Percentiles rank a stretch among this genome's conserved stretches.
Conservation (phyloP, 1,284 basidiomycete species). For the Pseudozyma sp. region DNA sequence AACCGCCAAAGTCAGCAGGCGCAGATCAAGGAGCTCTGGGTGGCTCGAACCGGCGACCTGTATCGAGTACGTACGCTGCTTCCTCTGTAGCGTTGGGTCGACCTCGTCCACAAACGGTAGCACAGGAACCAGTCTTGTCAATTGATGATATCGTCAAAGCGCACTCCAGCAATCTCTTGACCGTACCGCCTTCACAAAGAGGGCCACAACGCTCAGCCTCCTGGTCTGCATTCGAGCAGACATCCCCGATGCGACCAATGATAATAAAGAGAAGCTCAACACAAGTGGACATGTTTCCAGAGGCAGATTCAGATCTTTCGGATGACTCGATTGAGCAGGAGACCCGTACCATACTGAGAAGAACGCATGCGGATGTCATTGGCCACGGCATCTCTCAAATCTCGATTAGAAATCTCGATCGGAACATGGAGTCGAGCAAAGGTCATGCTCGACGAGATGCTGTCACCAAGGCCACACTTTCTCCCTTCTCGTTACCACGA, state of each 20-base stretch:
- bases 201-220: slow-evolving; percentile 50
- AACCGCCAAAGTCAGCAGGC: not conserved
- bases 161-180: slow-evolving; percentile 64
- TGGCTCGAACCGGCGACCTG: not conserved
- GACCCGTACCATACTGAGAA: slow-evolving; percentile 18
- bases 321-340: slow-evolving; percentile 29
- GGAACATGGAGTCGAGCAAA: not conserved
- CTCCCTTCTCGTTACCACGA: not conserved
- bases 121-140: slow-evolving; percentile 29
- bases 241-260: not conserved
- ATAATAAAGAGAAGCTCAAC: not conserved
- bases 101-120: slow-evolving; percentile 4
- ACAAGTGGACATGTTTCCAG: slow-evolving; percentile 1
- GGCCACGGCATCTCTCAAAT: slow-evolving; percentile 9
- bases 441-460: not conserved
- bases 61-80: slow-evolving; percentile 32
- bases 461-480: not conserved
- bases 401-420: not conserved
- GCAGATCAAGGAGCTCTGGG: too few relatives aligned
- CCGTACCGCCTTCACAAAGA: slow-evolving; percentile 47
- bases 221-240: slow-evolving; percentile 49
- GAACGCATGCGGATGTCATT: not conserved
- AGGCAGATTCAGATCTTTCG: slow-evolving; percentile 15
- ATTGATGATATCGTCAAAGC: slow-evolving; percentile 70
- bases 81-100: slow-evolving; percentile 31